Conservation (phyloP, 148 eudicot genomes). For the Rheum nobile region DNA sequence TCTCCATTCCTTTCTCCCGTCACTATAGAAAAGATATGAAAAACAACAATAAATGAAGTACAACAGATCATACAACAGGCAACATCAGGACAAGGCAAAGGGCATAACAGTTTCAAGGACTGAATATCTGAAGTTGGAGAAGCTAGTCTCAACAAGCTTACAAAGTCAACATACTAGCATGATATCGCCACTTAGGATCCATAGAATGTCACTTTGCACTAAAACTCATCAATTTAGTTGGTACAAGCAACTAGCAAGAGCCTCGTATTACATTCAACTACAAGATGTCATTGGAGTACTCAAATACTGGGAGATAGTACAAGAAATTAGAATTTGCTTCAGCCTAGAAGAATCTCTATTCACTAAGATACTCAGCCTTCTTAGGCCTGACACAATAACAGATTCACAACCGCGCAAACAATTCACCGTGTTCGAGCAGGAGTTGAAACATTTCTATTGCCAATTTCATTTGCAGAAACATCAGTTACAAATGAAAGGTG, state of each 20-base stretch:
- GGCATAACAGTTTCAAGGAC: neutral
- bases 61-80: neutral
- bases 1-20: neutral
- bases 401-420: neutral
- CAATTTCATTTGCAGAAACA: neutral
- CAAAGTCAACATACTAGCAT: neutral
- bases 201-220: too few species aligned
- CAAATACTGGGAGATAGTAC: neutral
- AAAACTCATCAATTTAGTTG: too few species aligned
- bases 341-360: neutral
- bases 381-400: neutral
- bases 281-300: too few species aligned
- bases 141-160: neutral
- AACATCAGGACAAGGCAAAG: neutral
- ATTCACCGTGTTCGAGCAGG: too few species aligned
- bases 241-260: too few species aligned
- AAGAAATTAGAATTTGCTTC: neutral
- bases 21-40: too few species aligned
- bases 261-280: too few species aligned
- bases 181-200: neutral
- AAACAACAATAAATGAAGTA: neutral
- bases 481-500: neutral
- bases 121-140: neutral
- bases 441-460: neutral
- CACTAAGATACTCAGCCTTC: neutral